These are phyloP conservation scores for Leptodontidium sp. DNA, from an alignment of 2,329 filamentous ascomycete species.

Conservation along the genomic window DNA sequence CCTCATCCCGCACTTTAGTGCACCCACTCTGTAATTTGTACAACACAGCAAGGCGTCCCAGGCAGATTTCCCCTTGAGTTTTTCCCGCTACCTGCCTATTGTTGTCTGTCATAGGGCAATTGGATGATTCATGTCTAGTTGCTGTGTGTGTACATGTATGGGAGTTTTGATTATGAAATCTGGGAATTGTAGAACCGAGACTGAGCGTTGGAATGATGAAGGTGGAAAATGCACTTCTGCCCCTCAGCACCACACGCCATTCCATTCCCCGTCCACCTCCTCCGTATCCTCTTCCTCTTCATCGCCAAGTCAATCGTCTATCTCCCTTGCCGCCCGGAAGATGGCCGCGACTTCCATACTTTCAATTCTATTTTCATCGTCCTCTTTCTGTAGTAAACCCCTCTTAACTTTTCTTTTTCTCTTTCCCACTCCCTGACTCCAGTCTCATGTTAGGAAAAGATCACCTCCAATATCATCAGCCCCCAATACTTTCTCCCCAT, in stretches of 20 bases:
- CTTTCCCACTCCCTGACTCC: neutral
- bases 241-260: neutral
- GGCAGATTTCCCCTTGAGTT: neutral
- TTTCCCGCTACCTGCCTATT: neutral
- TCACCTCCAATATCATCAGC: conserved; percentile 9
- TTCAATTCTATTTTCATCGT: no score
- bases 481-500: neutral
- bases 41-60: conserved; percentile 11
- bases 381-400: neutral
- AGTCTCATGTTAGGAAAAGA: neutral
- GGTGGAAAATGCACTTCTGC: neutral
- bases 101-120: neutral
- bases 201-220: neutral
- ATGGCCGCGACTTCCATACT: no score
- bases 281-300: neutral
- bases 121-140: no score
- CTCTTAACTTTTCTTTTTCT: neutral
- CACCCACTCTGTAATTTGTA: neutral
- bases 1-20: neutral
- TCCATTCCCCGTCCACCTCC: neutral
- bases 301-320: no score
- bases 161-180: neutral
- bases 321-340: no score
- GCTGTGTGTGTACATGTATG: neutral
- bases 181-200: neutral